Base-by-base conservation (phyloP, 441 rosid genomes). In the Adansonia gregorii region DNA sequence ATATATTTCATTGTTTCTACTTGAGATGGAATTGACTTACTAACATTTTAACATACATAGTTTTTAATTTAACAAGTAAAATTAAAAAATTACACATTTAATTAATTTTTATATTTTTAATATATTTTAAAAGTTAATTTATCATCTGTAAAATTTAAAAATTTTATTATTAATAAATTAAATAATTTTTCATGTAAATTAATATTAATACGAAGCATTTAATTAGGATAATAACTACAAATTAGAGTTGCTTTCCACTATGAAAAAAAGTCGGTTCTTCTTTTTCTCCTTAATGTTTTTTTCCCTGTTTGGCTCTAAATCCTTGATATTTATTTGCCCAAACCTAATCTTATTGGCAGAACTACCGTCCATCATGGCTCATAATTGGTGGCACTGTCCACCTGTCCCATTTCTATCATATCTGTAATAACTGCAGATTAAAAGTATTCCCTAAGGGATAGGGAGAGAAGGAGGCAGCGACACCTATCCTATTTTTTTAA, bases 301-400 rank as follows among this genome's bases (percentile, higher is more conserved):
- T 27, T 27, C 35, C 35, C 19, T 48, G 51, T 24, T 76, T 39
- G 54, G 43, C 1, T 12, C 48, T 39, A n/a, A 19, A 35, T 24
- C 7, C 20, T 67, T 66, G 8, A 17, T 56, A 17, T n/a, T 10
- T 55, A 8, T 14, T 6, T 8, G 48, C 67, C 41, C 51, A 49
- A 14, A 1, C 41, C 20, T 48, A 7, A 14, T 8, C 49, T 72
- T 41, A 14, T 59, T 3, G 81, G 67, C 75, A 61, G 41, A 77
- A 66, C 79, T 68, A 77, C 79, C 79, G 0, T 66, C 48, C 68
- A 80, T 78, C 60, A 80, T 79, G 59, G 31, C 78, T 74, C 78
- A 78, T 78, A 56, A 65, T 78, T 74, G 55, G n/a, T 61, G 59
- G 24, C 72, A 43, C 67, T 2, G 5, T 27, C 52, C 81, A 78